Base-by-base conservation (phyloP, 495 filamentous ascomycete genomes). In the Hyaloscypha hepaticicola region DNA sequence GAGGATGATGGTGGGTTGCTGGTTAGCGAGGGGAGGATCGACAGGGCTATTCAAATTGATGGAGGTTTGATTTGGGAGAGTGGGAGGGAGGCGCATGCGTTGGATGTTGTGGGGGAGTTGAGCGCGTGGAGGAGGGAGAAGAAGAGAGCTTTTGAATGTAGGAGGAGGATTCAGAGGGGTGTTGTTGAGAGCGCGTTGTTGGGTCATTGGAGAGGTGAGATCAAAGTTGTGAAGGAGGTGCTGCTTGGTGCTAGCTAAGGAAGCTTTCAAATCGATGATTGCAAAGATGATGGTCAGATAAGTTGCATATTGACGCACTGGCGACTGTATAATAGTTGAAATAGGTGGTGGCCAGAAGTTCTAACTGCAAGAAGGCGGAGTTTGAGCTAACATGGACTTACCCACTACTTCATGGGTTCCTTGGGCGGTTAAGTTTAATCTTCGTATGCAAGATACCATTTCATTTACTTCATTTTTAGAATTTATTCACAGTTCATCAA, bases 1-100 rank as follows among this genome's bases (percentile, higher is more conserved):
- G 84, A 86, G 53, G 84, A 83, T 45, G 85, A 87, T 70, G 84
- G 80, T 29, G 82, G 82, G 6, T 73, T 87, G 7, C 83, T 69
- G 12, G 53, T 69, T 55, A 38, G 33, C n/a, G 58, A 62, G 49
- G 66, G 66, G 8, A 63, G 57, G 29, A 59, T 68, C 14, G 66
- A 68, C 38, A 31, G 31, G n/a, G 38, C 41, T 6, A 25, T 55
- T 19, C 31, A 12, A 9, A 49, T 25, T 14, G 26, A 61, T 33
- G 52, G 41, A 16, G 63, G 66, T n/a, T 19, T 65, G 24, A 62
- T 65, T 26, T 38, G 55, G 4, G 31, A 57, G 8, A 21, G 56
- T 34, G 50, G 56, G 33, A 58, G 58, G 16, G 61, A 59, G 28
- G 63, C 48, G 19, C 38, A 52, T 25, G 14, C 31, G 33, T 5